Base-by-base conservation (phyloP, 257 asterid species). In the Nicotiana tomentosiformis region DNA sequence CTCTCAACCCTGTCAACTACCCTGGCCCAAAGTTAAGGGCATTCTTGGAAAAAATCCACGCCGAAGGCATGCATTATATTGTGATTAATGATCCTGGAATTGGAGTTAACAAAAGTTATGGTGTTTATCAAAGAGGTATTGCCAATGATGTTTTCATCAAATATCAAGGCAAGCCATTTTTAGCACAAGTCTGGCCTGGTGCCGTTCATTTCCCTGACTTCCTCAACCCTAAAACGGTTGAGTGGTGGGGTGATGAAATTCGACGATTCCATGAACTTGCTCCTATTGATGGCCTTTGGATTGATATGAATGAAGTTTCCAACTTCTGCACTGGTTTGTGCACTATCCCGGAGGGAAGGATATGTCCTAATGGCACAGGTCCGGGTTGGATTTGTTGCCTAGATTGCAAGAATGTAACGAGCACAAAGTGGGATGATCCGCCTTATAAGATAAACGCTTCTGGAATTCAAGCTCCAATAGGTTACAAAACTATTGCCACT, bases 121-220 rank as follows among this genome's bases (percentile, higher is more conserved):
- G 98, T 23, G 89, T 85, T 82, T 93, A 92, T 85, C 89, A 87
- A 67, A 86, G 99, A 67, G 99, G 87, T 65, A 23, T 92, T 4
- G 94, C 91, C 20, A 88, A 92, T 3, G 99, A 96, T 29, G 98
- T 93, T 76, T 96, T 96, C 90, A 94, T 96, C 81, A 96, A 96
- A 72, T 94, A 94, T 70, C 80, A 87, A 10, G 94, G 91, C 49
- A 85, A 91, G 87, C 98, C 99, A 9, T 96, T 83, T 81, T 76
- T 94, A 8, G 99, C 94, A n/a, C 97, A 93, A 80, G 99, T 96
- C 16, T 94, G 99, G 99, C 98, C 98, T 0, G 99, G 99, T 23
- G 95, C 98, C 0, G 98, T 96, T 23, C 88, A 94, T 87, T 94
- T 94, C 90, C 99, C 99, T 0, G 99, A 96, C 61, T 94, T 87